Conservation (phyloP, 345 rosid species). For the Gossypium mustelinum region DNA sequence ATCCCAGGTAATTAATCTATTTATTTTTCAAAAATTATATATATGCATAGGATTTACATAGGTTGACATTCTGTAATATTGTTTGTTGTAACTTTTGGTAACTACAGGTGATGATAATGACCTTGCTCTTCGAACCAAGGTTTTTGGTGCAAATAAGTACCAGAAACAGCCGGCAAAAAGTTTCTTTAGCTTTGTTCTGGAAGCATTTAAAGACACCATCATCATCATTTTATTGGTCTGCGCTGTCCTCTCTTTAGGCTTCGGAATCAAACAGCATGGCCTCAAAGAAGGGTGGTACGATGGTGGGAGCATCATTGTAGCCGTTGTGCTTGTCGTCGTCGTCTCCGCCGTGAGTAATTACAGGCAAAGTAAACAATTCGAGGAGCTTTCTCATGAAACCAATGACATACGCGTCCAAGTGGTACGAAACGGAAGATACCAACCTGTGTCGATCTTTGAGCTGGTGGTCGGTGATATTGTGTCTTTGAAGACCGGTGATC, state of each 20-base stretch:
- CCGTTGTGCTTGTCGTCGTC: constrained; percentile 25
- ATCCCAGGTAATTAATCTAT: not conserved
- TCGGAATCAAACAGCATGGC: constrained; percentile 32
- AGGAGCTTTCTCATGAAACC: constrained; percentile 22
- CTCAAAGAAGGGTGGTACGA: constrained; percentile 30
- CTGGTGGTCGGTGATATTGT: constrained; percentile 34
- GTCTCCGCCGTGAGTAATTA: constrained; percentile 31
- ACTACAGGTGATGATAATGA: constrained; percentile 14
- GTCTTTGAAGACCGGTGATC: constrained; percentile 32
- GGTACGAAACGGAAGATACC: constrained; percentile 23
- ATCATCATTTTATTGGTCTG: constrained; percentile 31
- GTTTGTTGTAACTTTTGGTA: not conserved
- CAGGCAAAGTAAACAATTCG: constrained; percentile 31
- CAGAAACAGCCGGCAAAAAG: constrained; percentile 18
- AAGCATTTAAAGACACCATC: constrained; percentile 29
- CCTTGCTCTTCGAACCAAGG: constrained; percentile 19
- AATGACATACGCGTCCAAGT: constrained; percentile 23
- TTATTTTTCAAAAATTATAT: not conserved
- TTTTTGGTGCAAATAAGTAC: constrained; percentile 23
- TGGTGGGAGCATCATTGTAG: constrained; percentile 29
- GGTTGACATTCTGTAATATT: not conserved
- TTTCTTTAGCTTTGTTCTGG: constrained; percentile 25
- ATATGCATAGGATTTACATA: not conserved
- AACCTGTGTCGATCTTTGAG: constrained; percentile 19
- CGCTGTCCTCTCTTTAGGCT: constrained; percentile 29